These are phyloP conservation scores for Sanghuangporus baumii DNA, from an alignment of 1,284 basidiomycete genomes.

Conservation along the genomic window DNA sequence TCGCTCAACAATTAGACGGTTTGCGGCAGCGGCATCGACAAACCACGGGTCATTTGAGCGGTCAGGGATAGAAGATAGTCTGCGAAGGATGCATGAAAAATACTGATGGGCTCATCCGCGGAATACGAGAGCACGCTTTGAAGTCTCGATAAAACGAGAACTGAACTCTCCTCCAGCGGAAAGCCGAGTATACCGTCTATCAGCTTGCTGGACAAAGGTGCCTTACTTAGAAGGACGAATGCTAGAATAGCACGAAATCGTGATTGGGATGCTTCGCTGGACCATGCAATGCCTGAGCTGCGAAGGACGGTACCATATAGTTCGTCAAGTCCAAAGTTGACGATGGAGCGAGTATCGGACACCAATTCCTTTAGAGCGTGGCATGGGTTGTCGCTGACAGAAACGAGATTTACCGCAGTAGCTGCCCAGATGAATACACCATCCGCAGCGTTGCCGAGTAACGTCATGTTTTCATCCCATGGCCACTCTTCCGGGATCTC, in stretches of 20 bases:
- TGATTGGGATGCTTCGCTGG: neutral
- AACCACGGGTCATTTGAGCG: neutral
- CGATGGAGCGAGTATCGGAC: neutral
- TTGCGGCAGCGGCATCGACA: neutral
- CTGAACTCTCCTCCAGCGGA: neutral
- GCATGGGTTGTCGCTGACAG: neutral
- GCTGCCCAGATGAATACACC: constrained; percentile 27
- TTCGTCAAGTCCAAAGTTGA: neutral
- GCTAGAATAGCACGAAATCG: neutral
- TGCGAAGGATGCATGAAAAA: neutral
- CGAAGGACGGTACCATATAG: neutral
- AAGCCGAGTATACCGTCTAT: constrained; percentile 1
- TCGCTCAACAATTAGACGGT: neutral
- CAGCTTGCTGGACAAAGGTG: neutral
- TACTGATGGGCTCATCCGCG: neutral
- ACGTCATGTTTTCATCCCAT: constrained; percentile 15
- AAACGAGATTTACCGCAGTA: constrained; percentile 21
- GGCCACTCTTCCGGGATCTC: neutral
- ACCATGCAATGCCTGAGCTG: neutral
- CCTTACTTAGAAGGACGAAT: neutral
- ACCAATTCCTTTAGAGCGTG: neutral
- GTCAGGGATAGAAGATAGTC: neutral
- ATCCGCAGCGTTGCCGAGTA: constrained; percentile 21
- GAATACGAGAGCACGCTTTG: neutral
- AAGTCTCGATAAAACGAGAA: neutral